Base-by-base conservation (phyloP, 805 yeast genomes). In the Kuraishia cidri region DNA sequence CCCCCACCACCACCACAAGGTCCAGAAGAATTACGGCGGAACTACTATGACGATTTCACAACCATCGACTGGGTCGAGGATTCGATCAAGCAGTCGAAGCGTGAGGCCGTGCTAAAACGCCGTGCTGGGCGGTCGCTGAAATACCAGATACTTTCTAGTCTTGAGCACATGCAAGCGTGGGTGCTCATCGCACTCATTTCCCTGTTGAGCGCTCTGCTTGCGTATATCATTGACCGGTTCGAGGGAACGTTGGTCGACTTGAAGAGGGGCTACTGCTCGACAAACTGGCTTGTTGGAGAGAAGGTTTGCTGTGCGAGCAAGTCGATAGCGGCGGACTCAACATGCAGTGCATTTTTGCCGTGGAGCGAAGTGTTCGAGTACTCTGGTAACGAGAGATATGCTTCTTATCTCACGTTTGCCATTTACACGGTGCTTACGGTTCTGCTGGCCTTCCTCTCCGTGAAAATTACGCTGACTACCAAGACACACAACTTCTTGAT, bases 21-120 rank as follows among this genome's bases (percentile, higher is more conserved):
- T n/a, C n/a, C n/a, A n/a, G n/a, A n/a, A n/a, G n/a, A n/a, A n/a
- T n/a, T n/a, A n/a, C n/a, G n/a, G n/a, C n/a, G 67, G 17, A 60
- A 56, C 40, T 69, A 56, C 53, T 73, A 73, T 46, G 75, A 73
- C 45, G 78, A 73, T 48, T 73, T 72, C 50, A 72, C 80, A 15
- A 70, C 78, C 13, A 68, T 72, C 12, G 80, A 73, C 49, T 73
- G 79, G 79, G 65, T 69, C 3, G 60, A 62, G 20, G 75, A 72
- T 21, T 60, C 62, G 24, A 52, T 70, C 20, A 52, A 54, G 34
- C 67, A 66, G 32, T 63, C 70, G 23, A 52, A 48, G 26, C 51
- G 70, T 25, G 53, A 60, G 38, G 66, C 54, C 39, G 49, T 51
- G 30, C 43, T 72, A 28, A 47, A 59, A 32, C 47, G 58, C 20